Base-by-base conservation (phyloP, 768 basidiomycete genomes). In the Pleurotus ostreatus region DNA sequence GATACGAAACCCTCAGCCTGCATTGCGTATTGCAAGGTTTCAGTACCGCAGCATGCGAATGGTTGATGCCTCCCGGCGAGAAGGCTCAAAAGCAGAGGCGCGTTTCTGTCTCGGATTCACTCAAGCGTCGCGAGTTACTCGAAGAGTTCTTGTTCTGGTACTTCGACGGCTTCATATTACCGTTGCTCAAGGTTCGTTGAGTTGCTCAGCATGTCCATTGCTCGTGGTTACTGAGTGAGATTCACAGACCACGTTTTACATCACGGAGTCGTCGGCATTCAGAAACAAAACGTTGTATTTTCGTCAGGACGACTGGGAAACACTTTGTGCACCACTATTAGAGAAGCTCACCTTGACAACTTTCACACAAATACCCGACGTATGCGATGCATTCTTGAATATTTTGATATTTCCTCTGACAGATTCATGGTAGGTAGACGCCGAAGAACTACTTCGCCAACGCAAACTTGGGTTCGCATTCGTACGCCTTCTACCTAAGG, bases 91-190 rank as follows among this genome's bases (percentile, higher is more conserved):
- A 68, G 34, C 79, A 87, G 58, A 62, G 66, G 2, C 75, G 86
- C 48, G 78, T 84, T 0, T 72, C 82, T 5, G 80, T 82, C 2
- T 81, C 83, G 0, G 94, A 98, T 62, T 71, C 83, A 2, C 61
- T 82, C 30, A 97, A 93, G 67, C 80, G 92, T 15, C 77, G 82
- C n/a, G 86, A 93, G 64, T 69, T 98, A 12, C 64, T 94, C 0
- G 85, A 92, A 65, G 92, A 98, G 49, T 92, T 96, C 64, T 56
- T 98, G n/a, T 89, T 85, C 65, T 99, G 97, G 97, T 87, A 93
- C 61, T 92, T 97, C 57, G 89, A 94, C 64, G 86, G 84, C 0
- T 94, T 95, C 67, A 69, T 98, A 5, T 68, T 89, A 3, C 82
- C 89, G 0, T 72, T 98, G 4, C 68, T 98, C 34, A 88, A 83